Conservation (phyloP, 2,329 filamentous ascomycete species). For the Epichloe baconii region DNA sequence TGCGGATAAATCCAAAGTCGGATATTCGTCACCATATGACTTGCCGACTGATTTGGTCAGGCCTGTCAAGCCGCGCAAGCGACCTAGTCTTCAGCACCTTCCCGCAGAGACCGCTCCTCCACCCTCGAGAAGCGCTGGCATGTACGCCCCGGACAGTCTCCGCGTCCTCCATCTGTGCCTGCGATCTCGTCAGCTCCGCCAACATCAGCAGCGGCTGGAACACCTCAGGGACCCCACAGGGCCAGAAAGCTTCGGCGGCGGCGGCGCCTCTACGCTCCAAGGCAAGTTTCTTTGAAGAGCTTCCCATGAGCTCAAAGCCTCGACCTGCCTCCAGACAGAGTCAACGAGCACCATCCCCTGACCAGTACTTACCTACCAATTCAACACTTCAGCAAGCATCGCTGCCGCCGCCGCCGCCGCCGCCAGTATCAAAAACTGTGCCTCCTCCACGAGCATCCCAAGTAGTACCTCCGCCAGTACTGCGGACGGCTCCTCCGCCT, state of each 20-base stretch:
- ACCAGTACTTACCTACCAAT: constrained; percentile 6
- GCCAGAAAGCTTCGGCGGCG: constrained; percentile 22
- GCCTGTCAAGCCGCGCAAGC: constrained; percentile 52
- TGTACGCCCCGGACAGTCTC: constrained; percentile 23
- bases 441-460: constrained; percentile 12
- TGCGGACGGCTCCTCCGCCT: constrained; percentile 8
- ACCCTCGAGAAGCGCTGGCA: constrained; percentile 51
- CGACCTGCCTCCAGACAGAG: constrained; percentile 46
- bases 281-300: constrained; percentile 63
- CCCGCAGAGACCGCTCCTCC: constrained; percentile 30
- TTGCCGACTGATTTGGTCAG: constrained; percentile 68
- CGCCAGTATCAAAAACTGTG: constrained; percentile 17
- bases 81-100: constrained; percentile 44
- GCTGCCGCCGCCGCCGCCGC: constrained; percentile 22
- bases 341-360: constrained; percentile 29
- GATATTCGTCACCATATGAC: constrained; percentile 91
- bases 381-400: neutral
- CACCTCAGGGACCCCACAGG: constrained; percentile 19
- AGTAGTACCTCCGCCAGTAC: constrained; percentile 8
- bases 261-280: constrained; percentile 26
- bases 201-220: constrained; percentile 1
- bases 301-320: constrained; percentile 51
- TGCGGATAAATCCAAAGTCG: constrained; percentile 76
- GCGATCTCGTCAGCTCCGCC: constrained; percentile 7
- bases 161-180: constrained; percentile 11